phyloP scores from a whole-genome alignment of 257 asterid genomes.

The Galeopsis tetrahit region DNA sequence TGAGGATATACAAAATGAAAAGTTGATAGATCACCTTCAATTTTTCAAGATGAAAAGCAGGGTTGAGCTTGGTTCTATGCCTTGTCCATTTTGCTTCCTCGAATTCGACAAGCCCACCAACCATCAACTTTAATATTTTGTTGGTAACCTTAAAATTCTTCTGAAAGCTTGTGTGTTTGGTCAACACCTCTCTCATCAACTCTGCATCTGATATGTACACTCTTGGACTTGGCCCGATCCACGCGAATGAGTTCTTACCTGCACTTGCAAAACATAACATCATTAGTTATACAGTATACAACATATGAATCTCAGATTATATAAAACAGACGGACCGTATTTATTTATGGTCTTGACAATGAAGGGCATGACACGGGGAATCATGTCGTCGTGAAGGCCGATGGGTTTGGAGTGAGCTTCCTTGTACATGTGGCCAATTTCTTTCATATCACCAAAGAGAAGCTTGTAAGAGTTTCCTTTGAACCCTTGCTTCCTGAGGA shows the following conservation, averaged over 20 bases:
- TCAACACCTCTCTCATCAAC: constrained; percentile 38
- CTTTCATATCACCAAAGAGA: constrained; percentile 34
- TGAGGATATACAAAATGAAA: too few relatives aligned
- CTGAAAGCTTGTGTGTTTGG: constrained; percentile 29
- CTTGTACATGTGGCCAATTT: constrained; percentile 23
- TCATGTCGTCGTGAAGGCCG: constrained; percentile 35
- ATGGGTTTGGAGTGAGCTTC: constrained; percentile 40
- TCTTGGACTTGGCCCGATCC: constrained; percentile 47
- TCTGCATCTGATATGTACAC: constrained; percentile 39
- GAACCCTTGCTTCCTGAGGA: constrained; percentile 39
- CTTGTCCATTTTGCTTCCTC: constrained; percentile 42
- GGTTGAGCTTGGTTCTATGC: constrained; percentile 37
- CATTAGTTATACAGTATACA: too few relatives aligned
- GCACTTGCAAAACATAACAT: not conserved
- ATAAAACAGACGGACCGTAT: too few relatives aligned
- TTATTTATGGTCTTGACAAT: constrained; percentile 40
- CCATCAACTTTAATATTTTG: constrained; percentile 39
- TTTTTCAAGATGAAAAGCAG: constrained; percentile 42
- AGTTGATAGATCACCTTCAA: constrained; percentile 29
- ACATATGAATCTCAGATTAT: too few relatives aligned
- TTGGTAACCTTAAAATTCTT: constrained; percentile 38
- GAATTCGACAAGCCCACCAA: constrained; percentile 38
- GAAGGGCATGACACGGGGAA: constrained; percentile 46
- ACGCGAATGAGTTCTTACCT: constrained; percentile 45
- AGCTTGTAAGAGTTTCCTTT: constrained; percentile 38